Conservation (phyloP, 2,329 filamentous ascomycete genomes). For the Curvularia sp. region DNA sequence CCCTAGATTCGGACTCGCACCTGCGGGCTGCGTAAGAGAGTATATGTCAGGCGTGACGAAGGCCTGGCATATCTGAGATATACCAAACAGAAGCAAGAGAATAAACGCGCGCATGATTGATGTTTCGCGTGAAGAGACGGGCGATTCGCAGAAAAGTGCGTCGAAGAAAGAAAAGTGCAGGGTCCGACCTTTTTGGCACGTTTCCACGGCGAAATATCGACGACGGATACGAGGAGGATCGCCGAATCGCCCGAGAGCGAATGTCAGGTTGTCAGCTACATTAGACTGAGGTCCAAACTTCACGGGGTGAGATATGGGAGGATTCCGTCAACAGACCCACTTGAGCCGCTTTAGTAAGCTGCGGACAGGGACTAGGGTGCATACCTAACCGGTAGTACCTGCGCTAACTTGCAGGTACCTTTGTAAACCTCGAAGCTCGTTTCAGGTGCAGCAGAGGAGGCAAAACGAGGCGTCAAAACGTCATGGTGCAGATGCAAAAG, state of each 20-base stretch:
- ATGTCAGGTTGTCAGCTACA: slow-evolving; percentile 3
- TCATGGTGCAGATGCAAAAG: slow-evolving; percentile 3
- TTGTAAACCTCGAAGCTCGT: slow-evolving; percentile 1
- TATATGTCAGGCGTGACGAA: slow-evolving; percentile 17
- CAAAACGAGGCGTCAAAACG: slow-evolving; percentile 6
- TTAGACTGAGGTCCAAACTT: slow-evolving; percentile 3
- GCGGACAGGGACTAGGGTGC: not conserved
- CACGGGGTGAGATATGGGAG: not conserved
- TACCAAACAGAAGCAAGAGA: slow-evolving; percentile 5
- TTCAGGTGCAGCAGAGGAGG: slow-evolving; percentile 1
- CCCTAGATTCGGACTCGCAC: slow-evolving; percentile 2
- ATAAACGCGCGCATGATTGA: slow-evolving; percentile 14
- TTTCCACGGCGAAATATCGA: not conserved
- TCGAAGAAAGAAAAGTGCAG: not conserved
- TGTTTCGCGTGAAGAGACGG: not conserved
- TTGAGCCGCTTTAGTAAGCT: slow-evolving; percentile 2
- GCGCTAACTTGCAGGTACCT: slow-evolving; percentile 5
- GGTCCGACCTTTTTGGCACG: slow-evolving; percentile 12
- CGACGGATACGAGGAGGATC: slow-evolving; percentile 7
- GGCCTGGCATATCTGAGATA: slow-evolving; percentile 14
- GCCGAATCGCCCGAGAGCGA: slow-evolving; percentile 3
- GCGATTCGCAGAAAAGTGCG: not conserved
- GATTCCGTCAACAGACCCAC: slow-evolving; percentile 4
- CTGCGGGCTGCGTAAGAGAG: slow-evolving; percentile 7
- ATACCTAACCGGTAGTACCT: slow-evolving; percentile 5